These are phyloP conservation scores for Scortechinia acanthostroma DNA, from an alignment of 2,329 filamentous ascomycete genomes.

Conservation along the genomic window DNA sequence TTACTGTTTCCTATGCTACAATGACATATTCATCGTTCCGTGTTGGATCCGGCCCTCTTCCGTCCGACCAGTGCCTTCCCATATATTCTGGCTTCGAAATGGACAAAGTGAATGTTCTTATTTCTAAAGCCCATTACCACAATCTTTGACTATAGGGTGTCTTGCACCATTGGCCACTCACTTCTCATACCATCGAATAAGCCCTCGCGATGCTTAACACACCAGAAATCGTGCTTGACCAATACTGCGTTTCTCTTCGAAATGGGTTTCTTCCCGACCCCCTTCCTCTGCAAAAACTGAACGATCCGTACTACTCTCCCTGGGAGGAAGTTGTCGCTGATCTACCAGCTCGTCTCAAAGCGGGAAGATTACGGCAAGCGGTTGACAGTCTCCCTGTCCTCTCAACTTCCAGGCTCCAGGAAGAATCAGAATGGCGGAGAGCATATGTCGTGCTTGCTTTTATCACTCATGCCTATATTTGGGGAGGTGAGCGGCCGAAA, in stretches of 20 bases:
- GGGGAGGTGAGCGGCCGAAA: conserved; percentile 71
- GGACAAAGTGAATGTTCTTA: no score
- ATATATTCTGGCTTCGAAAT: no score
- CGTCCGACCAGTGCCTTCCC: no score
- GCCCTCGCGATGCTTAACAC: conserved; percentile 21
- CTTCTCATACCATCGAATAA: not conserved
- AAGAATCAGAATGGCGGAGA: conserved; percentile 70
- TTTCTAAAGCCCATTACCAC: no score
- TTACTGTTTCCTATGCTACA: no score
- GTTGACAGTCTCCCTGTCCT: conserved; percentile 65
- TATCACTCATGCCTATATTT: conserved; percentile 79
- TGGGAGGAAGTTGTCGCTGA: conserved; percentile 71
- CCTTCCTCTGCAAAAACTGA: conserved; percentile 56
- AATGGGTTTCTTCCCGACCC: conserved; percentile 74
- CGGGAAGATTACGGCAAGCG: conserved; percentile 51
- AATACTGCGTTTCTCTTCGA: conserved; percentile 27
- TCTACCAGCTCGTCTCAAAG: conserved; percentile 60
- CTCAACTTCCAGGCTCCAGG: conserved; percentile 52
- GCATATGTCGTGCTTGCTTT: conserved; percentile 76
- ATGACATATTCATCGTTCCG: no score
- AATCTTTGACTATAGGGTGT: no score
- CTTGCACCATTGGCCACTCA: no score
- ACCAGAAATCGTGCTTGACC: conserved; percentile 26
- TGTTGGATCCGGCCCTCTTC: no score
- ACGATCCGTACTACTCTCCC: conserved; percentile 67